phyloP scores from a whole-genome alignment of 1,139 yeast species.

The Taphrina pruni region DNA sequence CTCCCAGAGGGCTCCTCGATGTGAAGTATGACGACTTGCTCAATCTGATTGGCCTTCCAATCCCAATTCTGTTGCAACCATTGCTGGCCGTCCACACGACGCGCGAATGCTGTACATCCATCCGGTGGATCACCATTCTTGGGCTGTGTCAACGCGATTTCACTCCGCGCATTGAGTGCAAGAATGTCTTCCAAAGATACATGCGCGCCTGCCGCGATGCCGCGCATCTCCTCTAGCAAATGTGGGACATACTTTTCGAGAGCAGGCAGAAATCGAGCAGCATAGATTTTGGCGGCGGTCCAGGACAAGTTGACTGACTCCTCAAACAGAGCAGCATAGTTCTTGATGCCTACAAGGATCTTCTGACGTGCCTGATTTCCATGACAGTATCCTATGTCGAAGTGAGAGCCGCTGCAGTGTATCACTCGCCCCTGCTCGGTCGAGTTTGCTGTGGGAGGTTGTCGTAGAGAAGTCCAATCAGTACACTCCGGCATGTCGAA shows the following conservation, averaged over 20 bases:
- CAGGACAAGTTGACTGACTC: slow-evolving; percentile 48
- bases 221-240: slow-evolving; percentile 51
- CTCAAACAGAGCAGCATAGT: slow-evolving; percentile 47
- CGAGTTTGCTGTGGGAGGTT: neutral
- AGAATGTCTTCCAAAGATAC: slow-evolving; percentile 51
- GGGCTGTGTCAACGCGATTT: slow-evolving; percentile 49
- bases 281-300: slow-evolving; percentile 47
- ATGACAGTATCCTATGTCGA: slow-evolving; percentile 48
- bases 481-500: slow-evolving; percentile 1
- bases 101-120: slow-evolving; percentile 52
- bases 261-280: slow-evolving; percentile 47
- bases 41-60: slow-evolving; percentile 50
- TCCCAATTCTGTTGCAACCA: slow-evolving; percentile 53
- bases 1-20: slow-evolving; percentile 48
- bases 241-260: slow-evolving; percentile 49
- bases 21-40: slow-evolving; percentile 49
- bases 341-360: slow-evolving; percentile 47
- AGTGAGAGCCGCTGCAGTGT: slow-evolving; percentile 15
- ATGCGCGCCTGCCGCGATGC: slow-evolving; percentile 52
- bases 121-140: slow-evolving; percentile 44
- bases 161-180: slow-evolving; percentile 52
- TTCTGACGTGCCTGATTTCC: slow-evolving; percentile 48
- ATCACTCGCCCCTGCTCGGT: slow-evolving; percentile 1
- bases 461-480: slow-evolving; percentile 5
- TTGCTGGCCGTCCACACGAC: slow-evolving; percentile 43